Evolutionary conservation across 148 eudicot genomes (phyloP).

Genomic region (Oxyria digyna): DNA sequence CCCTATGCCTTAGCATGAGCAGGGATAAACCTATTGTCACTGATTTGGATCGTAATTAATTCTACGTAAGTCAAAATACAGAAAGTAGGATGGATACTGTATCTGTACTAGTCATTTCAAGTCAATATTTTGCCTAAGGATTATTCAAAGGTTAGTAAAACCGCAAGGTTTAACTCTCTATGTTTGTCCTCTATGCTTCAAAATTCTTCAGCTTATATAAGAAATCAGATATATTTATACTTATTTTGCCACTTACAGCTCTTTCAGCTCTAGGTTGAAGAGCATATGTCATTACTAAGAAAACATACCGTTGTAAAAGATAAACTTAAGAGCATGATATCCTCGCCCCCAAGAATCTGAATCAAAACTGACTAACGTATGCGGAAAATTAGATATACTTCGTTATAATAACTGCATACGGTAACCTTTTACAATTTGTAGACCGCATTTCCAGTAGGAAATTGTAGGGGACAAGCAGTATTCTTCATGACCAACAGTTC

Average conservation of each 20-base stretch:
- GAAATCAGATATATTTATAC: not conserved
- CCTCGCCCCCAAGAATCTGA: not conserved
- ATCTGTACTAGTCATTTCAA: not conserved
- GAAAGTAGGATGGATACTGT: not conserved
- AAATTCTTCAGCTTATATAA: not conserved
- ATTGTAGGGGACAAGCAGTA: not conserved
- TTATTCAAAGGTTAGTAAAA: not conserved
- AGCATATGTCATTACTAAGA: not conserved
- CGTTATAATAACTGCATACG: not conserved
- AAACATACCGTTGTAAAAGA: not conserved
- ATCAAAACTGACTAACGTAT: not conserved
- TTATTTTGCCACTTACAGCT: no score
- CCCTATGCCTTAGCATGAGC: not conserved
- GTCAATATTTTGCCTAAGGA: not conserved
- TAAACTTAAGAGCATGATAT: not conserved
- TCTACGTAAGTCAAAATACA: not conserved
- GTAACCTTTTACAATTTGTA: not conserved
- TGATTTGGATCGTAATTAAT: not conserved
- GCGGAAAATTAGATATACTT: not conserved
- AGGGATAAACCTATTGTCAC: not conserved
- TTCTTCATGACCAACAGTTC: not conserved
- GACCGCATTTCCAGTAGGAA: not conserved
- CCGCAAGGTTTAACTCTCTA: not conserved
- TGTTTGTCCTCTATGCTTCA: not conserved
- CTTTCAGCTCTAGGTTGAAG: not conserved